Evolutionary conservation across 2,329 filamentous ascomycete species (phyloP).

Genomic region (Colletotrichum tropicale): DNA sequence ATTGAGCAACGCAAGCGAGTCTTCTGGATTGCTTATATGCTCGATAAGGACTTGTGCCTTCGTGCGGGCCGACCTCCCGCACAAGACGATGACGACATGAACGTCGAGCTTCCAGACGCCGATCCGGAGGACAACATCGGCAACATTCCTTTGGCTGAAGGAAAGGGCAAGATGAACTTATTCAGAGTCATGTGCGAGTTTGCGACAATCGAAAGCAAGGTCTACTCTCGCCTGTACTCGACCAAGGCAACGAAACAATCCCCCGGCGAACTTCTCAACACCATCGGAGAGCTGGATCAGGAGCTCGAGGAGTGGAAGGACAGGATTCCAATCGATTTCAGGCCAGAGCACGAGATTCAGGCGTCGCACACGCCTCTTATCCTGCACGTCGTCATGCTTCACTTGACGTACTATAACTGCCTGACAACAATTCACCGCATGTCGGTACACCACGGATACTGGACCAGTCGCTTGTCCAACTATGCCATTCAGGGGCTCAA

Average conservation of each 20-base stretch:
- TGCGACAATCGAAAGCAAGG: conserved; percentile 87
- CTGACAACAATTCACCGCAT: conserved; percentile 97
- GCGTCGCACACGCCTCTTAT: conserved; percentile 92
- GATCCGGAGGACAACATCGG: conserved; percentile 92
- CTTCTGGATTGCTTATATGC: conserved; percentile 70
- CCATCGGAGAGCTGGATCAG: conserved; percentile 91
- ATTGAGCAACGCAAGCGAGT: conserved; percentile 82
- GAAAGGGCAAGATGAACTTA: conserved; percentile 91
- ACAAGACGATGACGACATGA: conserved; percentile 79
- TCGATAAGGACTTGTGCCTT: conserved; percentile 68
- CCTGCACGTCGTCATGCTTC: conserved; percentile 89
- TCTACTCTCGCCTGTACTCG: conserved; percentile 92
- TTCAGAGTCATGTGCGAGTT: conserved; percentile 94
- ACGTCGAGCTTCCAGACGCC: conserved; percentile 91
- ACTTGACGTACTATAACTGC: conserved; percentile 98
- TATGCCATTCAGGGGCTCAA: conserved; percentile 96
- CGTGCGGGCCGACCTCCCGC: conserved; percentile 64
- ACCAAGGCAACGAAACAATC: conserved; percentile 91
- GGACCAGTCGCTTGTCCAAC: conserved; percentile 93
- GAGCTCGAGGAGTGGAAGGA: conserved; percentile 97
- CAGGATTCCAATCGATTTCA: conserved; percentile 90
- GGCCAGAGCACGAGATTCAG: conserved; percentile 96
- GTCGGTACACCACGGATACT: conserved; percentile 97
- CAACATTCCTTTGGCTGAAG: conserved; percentile 88
- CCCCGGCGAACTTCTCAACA: conserved; percentile 91